Percentiles rank a stretch among this genome's conserved stretches.
Evolutionary conservation across 176 grass and related monocot genomes (phyloP).

Genomic region (Oryza meridionalis): DNA sequence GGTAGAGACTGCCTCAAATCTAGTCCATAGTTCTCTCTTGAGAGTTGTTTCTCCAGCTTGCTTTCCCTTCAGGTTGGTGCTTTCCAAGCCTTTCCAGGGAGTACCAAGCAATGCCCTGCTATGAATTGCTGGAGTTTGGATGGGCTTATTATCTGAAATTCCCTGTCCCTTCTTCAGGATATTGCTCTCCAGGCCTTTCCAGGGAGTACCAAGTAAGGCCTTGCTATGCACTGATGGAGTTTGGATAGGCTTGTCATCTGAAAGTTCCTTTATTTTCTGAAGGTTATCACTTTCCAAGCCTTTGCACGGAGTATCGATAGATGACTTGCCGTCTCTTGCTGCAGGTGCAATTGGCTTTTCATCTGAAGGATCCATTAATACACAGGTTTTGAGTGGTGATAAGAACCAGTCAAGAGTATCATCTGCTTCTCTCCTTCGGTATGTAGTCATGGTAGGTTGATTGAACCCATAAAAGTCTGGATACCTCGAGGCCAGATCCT

Average conservation of each 20-base stretch:
- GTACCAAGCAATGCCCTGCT: slow-evolving; percentile 49
- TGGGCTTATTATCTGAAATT: slow-evolving; percentile 47
- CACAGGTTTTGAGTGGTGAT: slow-evolving; percentile 83
- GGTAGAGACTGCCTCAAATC: slow-evolving; percentile 73
- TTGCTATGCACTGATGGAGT: slow-evolving; percentile 39
- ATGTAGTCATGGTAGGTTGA: slow-evolving; percentile 6
- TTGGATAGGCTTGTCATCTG: slow-evolving; percentile 52
- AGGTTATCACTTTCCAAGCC: slow-evolving; percentile 25
- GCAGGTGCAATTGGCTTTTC: slow-evolving; percentile 48
- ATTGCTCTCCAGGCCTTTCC: slow-evolving; percentile 47
- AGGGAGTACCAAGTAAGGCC: slow-evolving; percentile 49
- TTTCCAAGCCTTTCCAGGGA: slow-evolving; percentile 67
- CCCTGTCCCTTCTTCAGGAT: slow-evolving; percentile 30
- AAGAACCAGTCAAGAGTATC: slow-evolving; percentile 86
- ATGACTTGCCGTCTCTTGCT: slow-evolving; percentile 21
- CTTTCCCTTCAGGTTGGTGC: slow-evolving; percentile 67
- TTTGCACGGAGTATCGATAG: slow-evolving; percentile 29
- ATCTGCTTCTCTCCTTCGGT: slow-evolving; percentile 48
- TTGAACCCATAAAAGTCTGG: slow-evolving; percentile 53
- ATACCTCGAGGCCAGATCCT: slow-evolving; percentile 57
- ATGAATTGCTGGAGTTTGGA: slow-evolving; percentile 46
- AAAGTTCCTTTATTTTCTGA: slow-evolving; percentile 32
- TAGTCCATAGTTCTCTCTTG: slow-evolving; percentile 89
- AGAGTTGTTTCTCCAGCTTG: slow-evolving; percentile 81
- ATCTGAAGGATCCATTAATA: slow-evolving; percentile 63